Percentiles rank a stretch among this genome's conserved stretches.
phyloP scores from a whole-genome alignment of 225 moss, liverwort and hornwort genomes.

The Polytrichum formosum region DNA sequence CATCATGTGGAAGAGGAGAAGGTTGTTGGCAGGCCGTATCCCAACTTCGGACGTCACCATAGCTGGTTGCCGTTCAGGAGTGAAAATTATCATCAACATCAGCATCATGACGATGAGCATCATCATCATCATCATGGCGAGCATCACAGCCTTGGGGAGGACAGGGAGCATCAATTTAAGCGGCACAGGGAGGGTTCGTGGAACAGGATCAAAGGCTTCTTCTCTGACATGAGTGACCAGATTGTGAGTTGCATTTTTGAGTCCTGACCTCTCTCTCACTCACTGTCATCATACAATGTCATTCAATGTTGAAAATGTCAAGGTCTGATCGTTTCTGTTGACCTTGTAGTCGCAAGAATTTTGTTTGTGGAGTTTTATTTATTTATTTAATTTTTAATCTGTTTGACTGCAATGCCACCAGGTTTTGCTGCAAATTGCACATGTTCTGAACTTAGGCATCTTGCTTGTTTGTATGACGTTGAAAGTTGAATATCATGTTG shows the following conservation, averaged over 20 bases:
- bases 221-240: slow-evolving; percentile 20
- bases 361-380: neutral
- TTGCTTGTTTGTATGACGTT: too few species aligned
- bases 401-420: too few species aligned
- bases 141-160: neutral
- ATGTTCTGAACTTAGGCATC: neutral
- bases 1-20: neutral
- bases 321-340: too few species aligned
- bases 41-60: neutral
- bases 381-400: too few species aligned
- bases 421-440: too few species aligned
- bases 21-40: neutral
- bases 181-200: neutral
- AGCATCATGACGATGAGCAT: too few species aligned
- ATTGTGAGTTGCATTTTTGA: slow-evolving; percentile 23
- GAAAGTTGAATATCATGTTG: neutral
- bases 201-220: slow-evolving; percentile 23
- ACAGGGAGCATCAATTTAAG: slow-evolving; percentile 10
- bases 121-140: neutral
- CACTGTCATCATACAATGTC: too few species aligned
- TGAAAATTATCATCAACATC: neutral
- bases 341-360: neutral
- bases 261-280: neutral
- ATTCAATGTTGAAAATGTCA: too few species aligned
- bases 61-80: slow-evolving; percentile 6